phyloP scores from a whole-genome alignment of 1,139 yeast species.

The Zygosaccharomyces pseudobailii region DNA sequence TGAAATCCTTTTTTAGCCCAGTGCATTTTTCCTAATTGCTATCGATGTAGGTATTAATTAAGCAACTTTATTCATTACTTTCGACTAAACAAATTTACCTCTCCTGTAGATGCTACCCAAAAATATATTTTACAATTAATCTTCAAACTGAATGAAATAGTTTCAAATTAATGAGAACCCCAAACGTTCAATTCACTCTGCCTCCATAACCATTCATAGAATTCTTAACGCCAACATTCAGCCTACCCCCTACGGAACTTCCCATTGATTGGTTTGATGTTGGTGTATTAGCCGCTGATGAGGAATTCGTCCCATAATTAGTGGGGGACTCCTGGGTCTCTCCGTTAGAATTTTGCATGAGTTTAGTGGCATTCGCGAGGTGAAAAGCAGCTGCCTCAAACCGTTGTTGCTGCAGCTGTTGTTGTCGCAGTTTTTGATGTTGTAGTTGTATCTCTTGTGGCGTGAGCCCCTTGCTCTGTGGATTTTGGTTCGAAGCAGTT shows the following conservation, averaged over 20 bases:
- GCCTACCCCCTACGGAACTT: conserved; percentile 21
- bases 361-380: conserved; percentile 27
- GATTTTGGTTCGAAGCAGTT: conserved; percentile 42
- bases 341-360: conserved; percentile 24
- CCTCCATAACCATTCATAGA: conserved; percentile 17
- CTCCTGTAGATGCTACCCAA: neutral
- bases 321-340: conserved; percentile 7
- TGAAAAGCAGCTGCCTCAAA: conserved; percentile 32
- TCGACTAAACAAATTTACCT: too few relatives aligned
- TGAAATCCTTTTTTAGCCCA: too few relatives aligned
- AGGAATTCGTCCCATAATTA: conserved; percentile 9
- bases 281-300: conserved; percentile 18
- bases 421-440: conserved; percentile 37
- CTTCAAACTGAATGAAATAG: neutral
- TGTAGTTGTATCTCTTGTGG: conserved; percentile 36
- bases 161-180: neutral
- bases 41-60: too few relatives aligned
- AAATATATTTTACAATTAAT: neutral
- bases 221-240: conserved; percentile 23
- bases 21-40: too few relatives aligned
- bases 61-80: too few relatives aligned
- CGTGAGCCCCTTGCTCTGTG: conserved; percentile 33
- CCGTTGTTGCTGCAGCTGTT: conserved; percentile 34
- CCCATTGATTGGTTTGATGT: conserved; percentile 16
- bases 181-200: conserved; percentile 18